Evolutionary conservation across 371 early-diverging fungal genomes (phyloP).

Genomic region (Batkoa obscura): DNA sequence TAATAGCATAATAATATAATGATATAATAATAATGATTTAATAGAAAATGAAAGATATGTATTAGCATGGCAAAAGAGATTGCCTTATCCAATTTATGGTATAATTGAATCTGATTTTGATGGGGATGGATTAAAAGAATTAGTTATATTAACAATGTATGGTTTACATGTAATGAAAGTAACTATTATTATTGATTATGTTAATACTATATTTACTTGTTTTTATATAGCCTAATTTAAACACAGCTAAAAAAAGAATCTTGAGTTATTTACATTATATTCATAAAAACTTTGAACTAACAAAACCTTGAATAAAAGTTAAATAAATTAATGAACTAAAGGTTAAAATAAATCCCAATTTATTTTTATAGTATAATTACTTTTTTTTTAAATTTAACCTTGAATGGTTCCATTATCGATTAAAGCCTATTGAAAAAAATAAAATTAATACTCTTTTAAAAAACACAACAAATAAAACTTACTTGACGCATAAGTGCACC

Average conservation of each 20-base stretch:
- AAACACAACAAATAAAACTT: background rate
- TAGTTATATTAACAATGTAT: background rate
- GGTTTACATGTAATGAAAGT: slow-evolving; percentile 6
- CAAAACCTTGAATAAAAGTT: no score
- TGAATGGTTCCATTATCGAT: background rate
- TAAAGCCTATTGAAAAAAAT: background rate
- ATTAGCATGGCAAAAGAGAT: background rate
- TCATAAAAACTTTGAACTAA: no score
- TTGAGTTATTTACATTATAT: background rate
- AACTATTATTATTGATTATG: background rate
- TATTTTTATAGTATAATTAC: no score
- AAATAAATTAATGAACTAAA: no score
- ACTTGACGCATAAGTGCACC: slow-evolving; percentile 69
- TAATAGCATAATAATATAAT: no score
- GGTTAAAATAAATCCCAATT: no score
- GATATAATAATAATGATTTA: background rate
- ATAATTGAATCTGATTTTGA: slow-evolving; percentile 3
- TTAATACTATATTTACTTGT: background rate
- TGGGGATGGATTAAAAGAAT: slow-evolving; percentile 5
- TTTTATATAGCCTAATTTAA: background rate
- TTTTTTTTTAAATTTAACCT: background rate
- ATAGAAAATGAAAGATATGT: background rate
- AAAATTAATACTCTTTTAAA: background rate
- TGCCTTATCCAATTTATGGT: slow-evolving; percentile 4
- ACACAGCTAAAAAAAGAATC: background rate